Percentiles rank a stretch among this genome's conserved stretches.
Evolutionary conservation across 1,284 basidiomycete species (phyloP).

Genomic region (Ceratobasidium papillatum): DNA sequence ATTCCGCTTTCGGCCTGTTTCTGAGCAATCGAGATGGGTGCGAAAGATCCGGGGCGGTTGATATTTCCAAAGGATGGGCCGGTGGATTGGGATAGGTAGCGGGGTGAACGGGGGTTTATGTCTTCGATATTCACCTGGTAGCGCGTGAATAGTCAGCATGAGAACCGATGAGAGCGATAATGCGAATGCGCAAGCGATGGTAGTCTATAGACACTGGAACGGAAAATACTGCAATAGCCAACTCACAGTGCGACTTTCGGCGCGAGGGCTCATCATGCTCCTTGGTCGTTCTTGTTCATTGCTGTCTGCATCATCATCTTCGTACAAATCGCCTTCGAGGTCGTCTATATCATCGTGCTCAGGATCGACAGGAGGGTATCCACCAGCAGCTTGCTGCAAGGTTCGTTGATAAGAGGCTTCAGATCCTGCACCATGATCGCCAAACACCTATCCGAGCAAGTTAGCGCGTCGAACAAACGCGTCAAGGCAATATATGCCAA

Average conservation of each 20-base stretch:
- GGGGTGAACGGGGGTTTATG: conserved; percentile 19
- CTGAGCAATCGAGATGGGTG: conserved; percentile 15
- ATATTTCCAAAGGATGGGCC: conserved; percentile 33
- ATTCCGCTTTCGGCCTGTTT: conserved; percentile 11
- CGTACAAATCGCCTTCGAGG: conserved; percentile 15
- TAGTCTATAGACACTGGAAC: not conserved
- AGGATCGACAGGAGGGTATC: conserved; percentile 7
- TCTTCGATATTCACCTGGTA: conserved; percentile 27
- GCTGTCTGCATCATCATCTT: conserved; percentile 30
- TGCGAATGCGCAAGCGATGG: not conserved
- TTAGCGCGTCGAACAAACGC: conserved; percentile 16
- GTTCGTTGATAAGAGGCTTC: conserved; percentile 36
- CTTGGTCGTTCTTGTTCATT: conserved; percentile 38
- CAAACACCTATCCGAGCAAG: conserved; percentile 23
- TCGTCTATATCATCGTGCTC: conserved; percentile 8
- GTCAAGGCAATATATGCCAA: not conserved
- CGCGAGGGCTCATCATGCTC: conserved; percentile 33
- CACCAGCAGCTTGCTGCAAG: conserved; percentile 30
- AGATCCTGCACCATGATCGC: conserved; percentile 30
- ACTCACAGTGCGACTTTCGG: conserved; percentile 19
- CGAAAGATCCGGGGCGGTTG: conserved; percentile 31
- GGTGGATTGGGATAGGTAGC: conserved; percentile 34
- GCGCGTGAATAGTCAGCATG: conserved; percentile 1
- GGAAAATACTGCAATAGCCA: not conserved
- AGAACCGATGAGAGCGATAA: not conserved